phyloP scores from a whole-genome alignment of 164 flowering plant species.

The Chimonanthus salicifolius region DNA sequence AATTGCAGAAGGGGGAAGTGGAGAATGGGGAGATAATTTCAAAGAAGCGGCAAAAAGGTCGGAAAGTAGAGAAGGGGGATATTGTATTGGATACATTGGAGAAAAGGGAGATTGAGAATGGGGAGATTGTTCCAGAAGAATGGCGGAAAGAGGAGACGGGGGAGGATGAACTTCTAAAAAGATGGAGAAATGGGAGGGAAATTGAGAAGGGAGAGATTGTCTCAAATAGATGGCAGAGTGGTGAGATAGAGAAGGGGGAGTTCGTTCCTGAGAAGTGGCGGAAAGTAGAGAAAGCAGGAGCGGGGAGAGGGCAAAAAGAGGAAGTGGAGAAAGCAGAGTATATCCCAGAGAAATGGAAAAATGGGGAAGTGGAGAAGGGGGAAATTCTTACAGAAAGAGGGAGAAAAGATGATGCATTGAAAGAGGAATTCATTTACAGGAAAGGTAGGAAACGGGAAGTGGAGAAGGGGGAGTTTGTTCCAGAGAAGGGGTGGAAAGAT shows the following conservation, averaged over 20 bases:
- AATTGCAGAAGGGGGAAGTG: constrained; percentile 43
- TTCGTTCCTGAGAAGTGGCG: constrained; percentile 18
- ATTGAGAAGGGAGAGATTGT: constrained; percentile 33
- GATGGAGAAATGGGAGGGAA: too few relatives aligned
- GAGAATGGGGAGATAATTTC: constrained; percentile 62
- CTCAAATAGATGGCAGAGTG: not conserved
- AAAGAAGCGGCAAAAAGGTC: constrained; percentile 26
- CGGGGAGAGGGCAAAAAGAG: not conserved
- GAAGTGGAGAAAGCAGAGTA: constrained; percentile 82
- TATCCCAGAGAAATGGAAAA: constrained; percentile 15
- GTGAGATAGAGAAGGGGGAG: constrained; percentile 46
- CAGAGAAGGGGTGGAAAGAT: constrained; percentile 27
- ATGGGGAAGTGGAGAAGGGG: constrained; percentile 46
- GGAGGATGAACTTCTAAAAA: too few relatives aligned
- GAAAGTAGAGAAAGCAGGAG: not conserved
- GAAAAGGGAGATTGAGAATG: constrained; percentile 43
- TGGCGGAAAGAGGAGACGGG: constrained; percentile 32
- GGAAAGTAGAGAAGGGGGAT: constrained; percentile 80
- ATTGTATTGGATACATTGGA: constrained; percentile 22
- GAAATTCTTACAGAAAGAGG: constrained; percentile 43
- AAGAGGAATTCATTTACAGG: constrained; percentile 25
- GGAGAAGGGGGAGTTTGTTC: constrained; percentile 34
- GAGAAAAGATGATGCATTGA: constrained; percentile 39
- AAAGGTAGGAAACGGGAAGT: constrained; percentile 22
- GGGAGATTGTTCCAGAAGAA: constrained; percentile 43